phyloP scores from a whole-genome alignment of 73 alveolate genomes.

The Paraurostyla sp. region DNA sequence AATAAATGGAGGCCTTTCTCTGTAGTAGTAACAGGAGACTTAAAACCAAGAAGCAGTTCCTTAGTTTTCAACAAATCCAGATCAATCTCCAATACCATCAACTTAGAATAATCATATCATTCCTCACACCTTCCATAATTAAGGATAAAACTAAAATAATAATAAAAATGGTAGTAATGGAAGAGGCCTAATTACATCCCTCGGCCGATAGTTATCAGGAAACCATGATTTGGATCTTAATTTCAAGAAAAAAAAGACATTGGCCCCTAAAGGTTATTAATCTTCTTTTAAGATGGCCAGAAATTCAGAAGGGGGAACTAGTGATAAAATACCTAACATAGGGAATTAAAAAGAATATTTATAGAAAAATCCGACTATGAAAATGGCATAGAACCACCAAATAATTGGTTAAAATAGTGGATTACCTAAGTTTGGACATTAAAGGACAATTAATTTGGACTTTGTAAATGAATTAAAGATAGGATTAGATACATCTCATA shows the following conservation, averaged over 20 bases:
- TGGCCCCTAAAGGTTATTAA: no score
- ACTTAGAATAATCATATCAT: not conserved
- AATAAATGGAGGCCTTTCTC: not conserved
- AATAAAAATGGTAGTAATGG: no score
- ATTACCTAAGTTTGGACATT: not conserved
- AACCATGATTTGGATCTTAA: conserved; percentile 15
- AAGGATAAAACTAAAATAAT: not conserved
- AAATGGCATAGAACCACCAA: not conserved
- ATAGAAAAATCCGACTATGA: conserved; percentile 8
- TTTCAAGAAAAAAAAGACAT: not conserved
- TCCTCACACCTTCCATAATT: no score
- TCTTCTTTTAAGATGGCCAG: not conserved
- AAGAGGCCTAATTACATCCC: conserved; percentile 3
- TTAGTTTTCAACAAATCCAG: conserved; percentile 28
- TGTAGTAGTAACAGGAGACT: no score
- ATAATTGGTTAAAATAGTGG: not conserved
- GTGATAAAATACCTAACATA: not conserved
- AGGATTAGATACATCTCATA: not conserved
- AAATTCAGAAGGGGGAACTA: not conserved
- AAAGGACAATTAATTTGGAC: conserved; percentile 10
- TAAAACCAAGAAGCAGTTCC: conserved; percentile 19
- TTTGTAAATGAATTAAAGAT: conserved; percentile 1
- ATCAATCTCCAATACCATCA: not conserved
- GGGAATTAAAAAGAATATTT: not conserved
- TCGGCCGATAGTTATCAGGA: not conserved